These are phyloP conservation scores for Camellia japonica DNA, from an alignment of 148 eudicot genomes.

Conservation along the genomic window DNA sequence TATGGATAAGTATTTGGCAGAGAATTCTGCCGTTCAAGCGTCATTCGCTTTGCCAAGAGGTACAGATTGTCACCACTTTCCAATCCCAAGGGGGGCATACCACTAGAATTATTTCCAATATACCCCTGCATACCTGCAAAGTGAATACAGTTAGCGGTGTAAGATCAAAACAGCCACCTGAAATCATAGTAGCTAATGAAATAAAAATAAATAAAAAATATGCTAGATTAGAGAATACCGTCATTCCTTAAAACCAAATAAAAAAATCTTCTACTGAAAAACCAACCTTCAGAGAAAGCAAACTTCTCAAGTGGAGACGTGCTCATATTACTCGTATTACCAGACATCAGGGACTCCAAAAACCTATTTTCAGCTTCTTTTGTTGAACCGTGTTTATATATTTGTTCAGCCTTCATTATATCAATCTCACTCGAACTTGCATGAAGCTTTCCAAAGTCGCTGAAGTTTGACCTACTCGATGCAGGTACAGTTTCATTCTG, in stretches of 20 bases:
- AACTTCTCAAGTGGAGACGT: conserved; percentile 48
- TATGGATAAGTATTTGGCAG: conserved; percentile 46
- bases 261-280: neutral
- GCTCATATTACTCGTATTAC: conserved; percentile 39
- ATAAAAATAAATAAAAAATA: neutral
- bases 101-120: conserved; percentile 40
- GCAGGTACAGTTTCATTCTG: conserved; percentile 48
- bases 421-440: conserved; percentile 44
- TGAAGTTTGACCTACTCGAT: conserved; percentile 40
- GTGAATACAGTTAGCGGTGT: conserved; percentile 6
- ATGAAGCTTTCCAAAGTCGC: conserved; percentile 45
- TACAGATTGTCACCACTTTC: conserved; percentile 61
- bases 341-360: conserved; percentile 86
- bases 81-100: conserved; percentile 43
- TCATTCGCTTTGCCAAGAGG: conserved; percentile 58
- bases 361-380: conserved; percentile 79
- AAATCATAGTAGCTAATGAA: conserved; percentile 4
- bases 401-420: conserved; percentile 41
- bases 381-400: conserved; percentile 42
- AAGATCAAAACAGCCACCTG: conserved; percentile 15
- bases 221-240: neutral
- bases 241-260: conserved; percentile 6
- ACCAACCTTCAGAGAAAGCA: conserved; percentile 64
- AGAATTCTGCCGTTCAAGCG: conserved; percentile 70
- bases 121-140: conserved; percentile 75